Percentiles rank a stretch among this genome's conserved stretches.
phyloP scores from a whole-genome alignment of 345 rosid species.

The Draba incana region DNA sequence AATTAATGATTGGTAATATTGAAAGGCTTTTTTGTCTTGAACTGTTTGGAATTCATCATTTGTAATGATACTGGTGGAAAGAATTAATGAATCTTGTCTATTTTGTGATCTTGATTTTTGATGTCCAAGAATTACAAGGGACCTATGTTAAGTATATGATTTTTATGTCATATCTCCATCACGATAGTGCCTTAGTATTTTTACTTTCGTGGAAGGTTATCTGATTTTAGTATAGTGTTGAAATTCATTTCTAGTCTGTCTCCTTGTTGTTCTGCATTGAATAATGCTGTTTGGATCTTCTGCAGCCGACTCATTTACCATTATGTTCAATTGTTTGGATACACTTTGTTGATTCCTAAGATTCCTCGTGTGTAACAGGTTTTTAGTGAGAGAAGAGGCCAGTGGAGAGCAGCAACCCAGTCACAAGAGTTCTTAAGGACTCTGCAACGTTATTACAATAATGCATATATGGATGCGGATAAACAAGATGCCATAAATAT shows the following conservation, averaged over 20 bases:
- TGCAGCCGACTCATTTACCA: constrained; percentile 15
- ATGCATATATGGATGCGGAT: constrained; percentile 93
- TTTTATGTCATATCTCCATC: not conserved
- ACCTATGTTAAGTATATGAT: not conserved
- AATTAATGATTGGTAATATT: not conserved
- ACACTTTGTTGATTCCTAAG: constrained; percentile 26
- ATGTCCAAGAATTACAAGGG: not conserved
- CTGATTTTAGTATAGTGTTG: not conserved
- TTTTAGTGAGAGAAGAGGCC: constrained; percentile 92
- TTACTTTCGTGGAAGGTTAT: not conserved
- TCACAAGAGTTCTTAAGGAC: constrained; percentile 98
- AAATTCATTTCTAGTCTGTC: not conserved
- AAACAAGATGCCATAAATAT: constrained; percentile 93
- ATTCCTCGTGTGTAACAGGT: constrained; percentile 55
- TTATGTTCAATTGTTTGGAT: constrained; percentile 17
- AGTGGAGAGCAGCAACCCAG: constrained; percentile 98
- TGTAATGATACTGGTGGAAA: not conserved
- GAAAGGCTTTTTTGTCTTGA: not conserved
- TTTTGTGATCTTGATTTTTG: constrained; percentile 2
- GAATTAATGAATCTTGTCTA: not conserved
- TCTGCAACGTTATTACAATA: constrained; percentile 92
- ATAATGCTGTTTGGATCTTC: constrained; percentile 8
- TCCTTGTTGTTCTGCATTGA: not conserved
- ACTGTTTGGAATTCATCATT: not conserved
- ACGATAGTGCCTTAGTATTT: not conserved